A percentile compares a stretch with the other conserved stretches of the same genome.
phyloP scores from a whole-genome alignment of 2,329 filamentous ascomycete genomes.

The Claviceps quebecensis region DNA sequence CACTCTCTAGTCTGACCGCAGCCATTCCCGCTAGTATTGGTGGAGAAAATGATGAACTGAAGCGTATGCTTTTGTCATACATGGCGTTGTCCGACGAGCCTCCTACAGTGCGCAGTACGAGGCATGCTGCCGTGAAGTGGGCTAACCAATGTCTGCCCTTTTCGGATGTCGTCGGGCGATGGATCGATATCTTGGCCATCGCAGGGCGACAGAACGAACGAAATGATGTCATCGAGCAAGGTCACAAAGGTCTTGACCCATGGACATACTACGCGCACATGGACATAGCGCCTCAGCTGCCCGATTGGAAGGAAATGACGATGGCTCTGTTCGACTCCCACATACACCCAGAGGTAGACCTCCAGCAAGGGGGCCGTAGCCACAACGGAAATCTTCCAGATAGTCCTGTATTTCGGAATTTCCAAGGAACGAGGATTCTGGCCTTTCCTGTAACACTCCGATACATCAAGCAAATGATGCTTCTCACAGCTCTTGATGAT shows the following conservation, averaged over 20 bases:
- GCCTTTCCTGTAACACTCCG: slow-evolving; percentile 56
- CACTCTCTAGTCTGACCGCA: slow-evolving; percentile 57
- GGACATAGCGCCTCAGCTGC: slow-evolving; percentile 26
- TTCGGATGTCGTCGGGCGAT: slow-evolving; percentile 63
- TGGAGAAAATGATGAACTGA: slow-evolving; percentile 22
- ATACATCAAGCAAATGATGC: slow-evolving; percentile 46
- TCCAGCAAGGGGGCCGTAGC: neutral
- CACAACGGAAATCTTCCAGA: slow-evolving; percentile 1
- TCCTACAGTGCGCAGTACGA: slow-evolving; percentile 54
- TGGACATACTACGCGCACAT: slow-evolving; percentile 36
- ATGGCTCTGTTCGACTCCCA: slow-evolving; percentile 31
- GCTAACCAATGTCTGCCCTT: slow-evolving; percentile 80
- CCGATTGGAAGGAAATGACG: slow-evolving; percentile 38
- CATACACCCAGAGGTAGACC: slow-evolving; percentile 15
- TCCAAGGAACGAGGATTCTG: slow-evolving; percentile 29
- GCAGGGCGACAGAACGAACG: slow-evolving; percentile 52
- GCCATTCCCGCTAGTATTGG: slow-evolving; percentile 24
- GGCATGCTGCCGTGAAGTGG: slow-evolving; percentile 75
- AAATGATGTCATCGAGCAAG: slow-evolving; percentile 79
- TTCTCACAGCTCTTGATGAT: slow-evolving; percentile 33
- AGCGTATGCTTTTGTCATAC: slow-evolving; percentile 50
- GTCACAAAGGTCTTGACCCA: slow-evolving; percentile 69
- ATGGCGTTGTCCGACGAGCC: slow-evolving; percentile 40
- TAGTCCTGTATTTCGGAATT: slow-evolving; percentile 28
- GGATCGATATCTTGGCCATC: slow-evolving; percentile 77